A percentile compares a stretch with the other conserved stretches of the same genome.
Conservation (phyloP, 106 monocot genomes). For the Allium sativum region DNA sequence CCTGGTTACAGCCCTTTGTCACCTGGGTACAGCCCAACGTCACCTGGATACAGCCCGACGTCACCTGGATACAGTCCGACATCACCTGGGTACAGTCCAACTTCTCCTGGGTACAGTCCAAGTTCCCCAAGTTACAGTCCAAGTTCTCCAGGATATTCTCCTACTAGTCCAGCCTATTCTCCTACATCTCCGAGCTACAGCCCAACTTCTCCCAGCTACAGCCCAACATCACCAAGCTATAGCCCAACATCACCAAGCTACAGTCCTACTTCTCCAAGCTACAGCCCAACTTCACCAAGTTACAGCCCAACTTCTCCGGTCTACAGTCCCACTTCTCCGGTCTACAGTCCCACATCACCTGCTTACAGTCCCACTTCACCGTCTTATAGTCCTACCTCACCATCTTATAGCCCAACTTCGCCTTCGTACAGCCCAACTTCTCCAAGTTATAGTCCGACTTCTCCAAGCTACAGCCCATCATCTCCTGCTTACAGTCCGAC, state of each 20-base stretch:
- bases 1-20: constrained; percentile 88
- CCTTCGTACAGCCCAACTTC: constrained; percentile 88
- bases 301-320: constrained; percentile 89
- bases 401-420: constrained; percentile 81
- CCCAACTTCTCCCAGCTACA: constrained; percentile 76
- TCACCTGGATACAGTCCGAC: constrained; percentile 91
- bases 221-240: constrained; percentile 72
- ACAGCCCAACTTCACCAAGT: constrained; percentile 76
- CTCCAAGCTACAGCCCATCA: constrained; percentile 76
- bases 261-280: constrained; percentile 76
- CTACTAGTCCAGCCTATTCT: constrained; percentile 95
- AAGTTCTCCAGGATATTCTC: constrained; percentile 87
- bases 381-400: constrained; percentile 75
- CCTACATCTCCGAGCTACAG: constrained; percentile 88
- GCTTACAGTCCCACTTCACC: constrained; percentile 81
- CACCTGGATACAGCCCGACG: constrained; percentile 86
- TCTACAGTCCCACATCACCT: constrained; percentile 89
- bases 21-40: constrained; percentile 86
- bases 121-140: constrained; percentile 91
- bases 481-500: constrained; percentile 85
- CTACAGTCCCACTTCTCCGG: constrained; percentile 89
- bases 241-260: constrained; percentile 81
- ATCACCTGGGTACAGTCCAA: constrained; percentile 86
- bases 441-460: constrained; percentile 72
- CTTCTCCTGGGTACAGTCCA: constrained; percentile 87